Percentiles rank a stretch among this genome's conserved stretches.
phyloP scores from a whole-genome alignment of 164 flowering plant genomes.

The Vitis labrusca region DNA sequence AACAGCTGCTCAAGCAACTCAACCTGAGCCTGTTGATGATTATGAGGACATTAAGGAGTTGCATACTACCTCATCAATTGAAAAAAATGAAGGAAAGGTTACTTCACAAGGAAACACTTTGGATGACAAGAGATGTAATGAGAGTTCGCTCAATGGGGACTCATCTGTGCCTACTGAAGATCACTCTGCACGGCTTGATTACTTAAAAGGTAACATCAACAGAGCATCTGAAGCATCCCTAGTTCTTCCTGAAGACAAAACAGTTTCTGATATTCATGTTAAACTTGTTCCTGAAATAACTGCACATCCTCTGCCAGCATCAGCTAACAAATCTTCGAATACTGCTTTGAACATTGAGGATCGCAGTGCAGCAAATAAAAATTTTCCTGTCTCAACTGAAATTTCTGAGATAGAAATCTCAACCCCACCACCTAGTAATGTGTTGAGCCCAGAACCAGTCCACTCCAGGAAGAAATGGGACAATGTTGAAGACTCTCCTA shows the following conservation, averaged over 20 bases:
- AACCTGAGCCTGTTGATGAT: slow-evolving; percentile 15
- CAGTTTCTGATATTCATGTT: slow-evolving; percentile 2
- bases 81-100: slow-evolving; percentile 24
- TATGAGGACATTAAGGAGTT: slow-evolving; percentile 40
- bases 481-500: slow-evolving; percentile 45
- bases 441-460: slow-evolving; percentile 29
- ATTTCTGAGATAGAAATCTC: slow-evolving; percentile 51
- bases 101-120: slow-evolving; percentile 11
- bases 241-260: slow-evolving; percentile 18
- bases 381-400: slow-evolving; percentile 24
- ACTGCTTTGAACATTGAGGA: slow-evolving; percentile 23
- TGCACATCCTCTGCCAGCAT: slow-evolving; percentile 21
- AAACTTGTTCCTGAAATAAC: slow-evolving; percentile 18
- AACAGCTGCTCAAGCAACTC: slow-evolving; percentile 11
- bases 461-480: slow-evolving; percentile 75
- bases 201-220: slow-evolving; percentile 14
- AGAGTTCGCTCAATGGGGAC: not conserved
- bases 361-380: slow-evolving; percentile 17
- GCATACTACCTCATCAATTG: slow-evolving; percentile 26
- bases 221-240: slow-evolving; percentile 17
- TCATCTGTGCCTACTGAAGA: slow-evolving; percentile 10
- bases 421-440: slow-evolving; percentile 45
- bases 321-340: slow-evolving; percentile 15
- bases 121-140: slow-evolving; percentile 21
- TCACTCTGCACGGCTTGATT: slow-evolving; percentile 9